Conservation (phyloP, 208 protist genomes). For the Leishmania mexicana region DNA sequence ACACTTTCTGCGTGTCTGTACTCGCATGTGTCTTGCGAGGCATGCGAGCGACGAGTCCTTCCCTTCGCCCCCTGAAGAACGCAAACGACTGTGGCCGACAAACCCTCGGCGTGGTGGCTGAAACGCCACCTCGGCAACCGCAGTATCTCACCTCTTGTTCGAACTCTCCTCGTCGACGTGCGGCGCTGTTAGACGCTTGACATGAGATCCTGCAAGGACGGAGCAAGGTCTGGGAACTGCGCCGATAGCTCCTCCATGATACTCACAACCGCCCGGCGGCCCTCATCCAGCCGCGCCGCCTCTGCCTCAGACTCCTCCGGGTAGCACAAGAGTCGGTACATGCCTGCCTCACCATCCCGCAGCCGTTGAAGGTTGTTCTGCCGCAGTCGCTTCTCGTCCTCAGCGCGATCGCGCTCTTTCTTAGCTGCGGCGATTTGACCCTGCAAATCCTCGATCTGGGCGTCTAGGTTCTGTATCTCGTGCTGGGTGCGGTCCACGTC, state of each 20-base stretch:
- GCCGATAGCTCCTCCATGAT: slow-evolving; percentile 77
- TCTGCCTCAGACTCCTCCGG: slow-evolving; percentile 64
- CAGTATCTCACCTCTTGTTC: not conserved
- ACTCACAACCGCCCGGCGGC: slow-evolving; percentile 50
- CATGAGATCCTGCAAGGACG: slow-evolving; percentile 71
- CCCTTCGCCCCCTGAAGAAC: not conserved
- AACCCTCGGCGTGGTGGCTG: not conserved
- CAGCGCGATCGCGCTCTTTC: slow-evolving; percentile 66
- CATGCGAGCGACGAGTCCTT: not conserved
- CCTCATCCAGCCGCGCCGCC: slow-evolving; percentile 61
- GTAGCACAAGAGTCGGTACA: slow-evolving; percentile 79
- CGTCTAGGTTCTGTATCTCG: slow-evolving; percentile 73
- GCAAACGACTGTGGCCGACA: not conserved
- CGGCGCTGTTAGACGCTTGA: slow-evolving; percentile 33
- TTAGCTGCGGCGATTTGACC: slow-evolving; percentile 50
- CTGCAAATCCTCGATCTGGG: slow-evolving; percentile 75
- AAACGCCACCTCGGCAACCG: not conserved
- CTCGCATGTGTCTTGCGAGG: not conserved
- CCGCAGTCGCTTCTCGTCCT: slow-evolving; percentile 82
- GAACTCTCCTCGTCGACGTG: not conserved
- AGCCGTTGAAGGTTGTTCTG: slow-evolving; percentile 83
- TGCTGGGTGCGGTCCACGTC: slow-evolving; percentile 77
- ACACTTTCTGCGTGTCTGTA: not conserved
- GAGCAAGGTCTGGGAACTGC: slow-evolving; percentile 74
- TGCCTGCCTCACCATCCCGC: slow-evolving; percentile 81